Conservation (phyloP, 805 yeast species). For the Kodamaea sagamina region DNA sequence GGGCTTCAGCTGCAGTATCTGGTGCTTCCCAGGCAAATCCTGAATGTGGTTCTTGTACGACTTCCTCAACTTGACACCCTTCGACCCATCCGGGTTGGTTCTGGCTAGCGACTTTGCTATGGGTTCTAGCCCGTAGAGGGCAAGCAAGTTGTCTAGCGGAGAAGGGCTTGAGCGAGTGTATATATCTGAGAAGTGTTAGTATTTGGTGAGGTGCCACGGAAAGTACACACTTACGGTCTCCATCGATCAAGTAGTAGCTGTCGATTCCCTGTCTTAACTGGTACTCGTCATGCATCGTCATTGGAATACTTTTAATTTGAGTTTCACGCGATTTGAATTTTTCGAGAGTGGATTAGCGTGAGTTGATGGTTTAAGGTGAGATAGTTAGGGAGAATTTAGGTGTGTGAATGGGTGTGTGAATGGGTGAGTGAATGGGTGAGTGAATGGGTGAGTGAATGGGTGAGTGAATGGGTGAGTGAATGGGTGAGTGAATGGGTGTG, state of each 20-base stretch:
- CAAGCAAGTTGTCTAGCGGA: constrained; percentile 71
- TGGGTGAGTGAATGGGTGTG: too few relatives aligned
- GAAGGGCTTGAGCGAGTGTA: constrained; percentile 58
- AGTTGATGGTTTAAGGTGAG: too few relatives aligned
- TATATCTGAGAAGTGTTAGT: constrained; percentile 22
- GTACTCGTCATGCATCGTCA: constrained; percentile 10
- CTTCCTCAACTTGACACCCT: constrained; percentile 89
- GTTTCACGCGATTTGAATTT: constrained; percentile 1
- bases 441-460: too few relatives aligned
- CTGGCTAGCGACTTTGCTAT: constrained; percentile 83
- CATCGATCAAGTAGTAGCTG: constrained; percentile 12
- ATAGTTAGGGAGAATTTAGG: too few relatives aligned
- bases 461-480: too few relatives aligned
- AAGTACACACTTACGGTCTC: constrained; percentile 9
- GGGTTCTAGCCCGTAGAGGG: constrained; percentile 63
- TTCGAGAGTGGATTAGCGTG: background rate
- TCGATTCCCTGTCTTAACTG: constrained; percentile 10
- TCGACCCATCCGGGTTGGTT: constrained; percentile 82
- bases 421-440: too few relatives aligned
- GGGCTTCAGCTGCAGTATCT: constrained; percentile 52
- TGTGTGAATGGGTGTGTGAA: too few relatives aligned
- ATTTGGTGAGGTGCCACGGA: background rate
- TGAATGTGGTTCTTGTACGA: constrained; percentile 91
- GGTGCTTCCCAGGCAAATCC: constrained; percentile 81
- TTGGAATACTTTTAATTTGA: background rate